phyloP scores from a whole-genome alignment of 2,329 filamentous ascomycete species.

The Fusarium odoratissimum region DNA sequence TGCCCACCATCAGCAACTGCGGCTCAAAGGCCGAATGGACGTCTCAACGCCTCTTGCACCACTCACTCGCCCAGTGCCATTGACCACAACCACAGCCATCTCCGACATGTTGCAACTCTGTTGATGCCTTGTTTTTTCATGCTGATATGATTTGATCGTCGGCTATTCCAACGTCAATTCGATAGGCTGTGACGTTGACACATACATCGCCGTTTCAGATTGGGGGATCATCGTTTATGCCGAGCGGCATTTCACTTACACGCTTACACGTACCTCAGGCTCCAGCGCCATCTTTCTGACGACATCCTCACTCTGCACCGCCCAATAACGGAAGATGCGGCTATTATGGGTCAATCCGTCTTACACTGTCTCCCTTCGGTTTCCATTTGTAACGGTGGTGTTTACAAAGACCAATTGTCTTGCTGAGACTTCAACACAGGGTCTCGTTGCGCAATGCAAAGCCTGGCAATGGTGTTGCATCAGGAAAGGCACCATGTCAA shows the following conservation, averaged over 20 bases:
- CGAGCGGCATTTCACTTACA: conserved; percentile 36
- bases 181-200: conserved; percentile 39
- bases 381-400: conserved; percentile 25
- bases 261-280: conserved; percentile 33
- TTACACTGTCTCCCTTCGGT: conserved; percentile 18
- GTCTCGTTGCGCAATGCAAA: conserved; percentile 20
- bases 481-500: conserved; percentile 10
- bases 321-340: conserved; percentile 28
- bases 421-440: conserved; percentile 9
- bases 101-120: conserved; percentile 5
- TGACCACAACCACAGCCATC: conserved; percentile 26
- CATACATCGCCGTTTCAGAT: conserved; percentile 37
- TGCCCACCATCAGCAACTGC: conserved; percentile 27
- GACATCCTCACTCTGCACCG: conserved; percentile 20
- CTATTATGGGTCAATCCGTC: conserved; percentile 23
- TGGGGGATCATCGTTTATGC: conserved; percentile 15
- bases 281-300: conserved; percentile 24
- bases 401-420: conserved; percentile 12
- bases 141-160: conserved; percentile 10
- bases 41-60: conserved; percentile 20
- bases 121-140: conserved; percentile 18
- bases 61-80: background rate
- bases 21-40: conserved; percentile 40
- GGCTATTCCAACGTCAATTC: conserved; percentile 9
- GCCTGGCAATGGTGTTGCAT: conserved; percentile 28